phyloP scores from a whole-genome alignment of 345 rosid species.

The Brassica carinata region DNA sequence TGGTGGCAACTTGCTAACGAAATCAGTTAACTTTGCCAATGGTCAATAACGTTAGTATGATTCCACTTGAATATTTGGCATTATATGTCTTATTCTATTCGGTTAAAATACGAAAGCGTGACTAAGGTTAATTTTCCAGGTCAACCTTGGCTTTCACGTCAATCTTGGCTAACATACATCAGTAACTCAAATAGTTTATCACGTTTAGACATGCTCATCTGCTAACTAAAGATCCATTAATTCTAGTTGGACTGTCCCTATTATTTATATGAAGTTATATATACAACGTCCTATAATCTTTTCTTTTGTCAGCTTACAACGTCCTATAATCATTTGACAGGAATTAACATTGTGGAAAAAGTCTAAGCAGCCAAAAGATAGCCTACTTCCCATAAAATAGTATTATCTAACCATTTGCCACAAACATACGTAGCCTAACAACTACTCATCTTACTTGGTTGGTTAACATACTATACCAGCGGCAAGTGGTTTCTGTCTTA shows the following conservation, averaged over 20 bases:
- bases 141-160: conserved; percentile 36
- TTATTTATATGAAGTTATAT: neutral
- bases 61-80: conserved; percentile 9
- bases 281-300: conserved; percentile 1
- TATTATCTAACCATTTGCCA: conserved; percentile 14
- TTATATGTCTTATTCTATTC: neutral
- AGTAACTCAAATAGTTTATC: neutral
- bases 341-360: neutral
- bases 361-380: conserved; percentile 15
- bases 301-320: neutral
- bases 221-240: neutral
- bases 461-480: conserved; percentile 18
- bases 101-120: conserved; percentile 1
- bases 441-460: conserved; percentile 1
- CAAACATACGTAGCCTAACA: neutral
- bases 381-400: conserved; percentile 8
- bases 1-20: neutral
- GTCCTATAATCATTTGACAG: conserved; percentile 8
- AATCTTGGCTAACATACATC: conserved; percentile 15
- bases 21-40: neutral
- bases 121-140: conserved; percentile 23
- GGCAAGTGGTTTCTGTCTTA: neutral
- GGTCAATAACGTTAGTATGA: neutral
- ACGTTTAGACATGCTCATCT: neutral
- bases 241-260: conserved; percentile 1